Evolutionary conservation across 164 flowering plant species (phyloP).

Genomic region (Annona cherimola): DNA sequence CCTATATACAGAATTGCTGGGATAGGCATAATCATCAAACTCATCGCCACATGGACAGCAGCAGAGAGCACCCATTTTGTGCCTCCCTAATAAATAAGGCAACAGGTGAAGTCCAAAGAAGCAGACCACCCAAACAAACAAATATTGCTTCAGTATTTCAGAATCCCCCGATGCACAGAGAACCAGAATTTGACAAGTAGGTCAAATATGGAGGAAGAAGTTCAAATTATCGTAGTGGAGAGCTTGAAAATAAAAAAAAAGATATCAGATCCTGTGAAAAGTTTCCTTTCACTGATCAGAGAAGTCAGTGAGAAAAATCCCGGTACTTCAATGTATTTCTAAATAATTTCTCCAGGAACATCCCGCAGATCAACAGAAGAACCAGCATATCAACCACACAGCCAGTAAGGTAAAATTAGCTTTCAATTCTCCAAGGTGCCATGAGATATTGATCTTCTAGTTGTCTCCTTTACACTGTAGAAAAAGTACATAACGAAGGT

Average conservation of each 20-base stretch:
- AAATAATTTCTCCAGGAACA: not conserved
- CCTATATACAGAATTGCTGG: slow-evolving; percentile 40
- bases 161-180: not conserved
- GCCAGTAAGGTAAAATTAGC: not conserved
- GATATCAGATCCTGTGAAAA: not conserved
- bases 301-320: not conserved
- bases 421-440: not conserved
- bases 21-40: slow-evolving; percentile 35
- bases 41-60: slow-evolving; percentile 56
- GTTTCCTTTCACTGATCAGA: not conserved
- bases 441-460: not conserved
- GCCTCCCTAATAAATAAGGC: slow-evolving; percentile 3
- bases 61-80: slow-evolving; percentile 49
- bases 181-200: not conserved
- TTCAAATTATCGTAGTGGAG: not conserved
- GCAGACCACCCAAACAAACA: not conserved
- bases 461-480: not conserved
- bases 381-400: not conserved
- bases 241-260: not conserved
- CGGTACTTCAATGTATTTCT: not conserved
- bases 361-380: not conserved
- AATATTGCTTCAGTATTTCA: not conserved
- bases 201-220: not conserved
- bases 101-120: not conserved
- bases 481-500: not conserved